A percentile compares a stretch with the other conserved stretches of the same genome.
Conservation (phyloP, 345 rosid genomes). For the Ceriops zippeliana region DNA sequence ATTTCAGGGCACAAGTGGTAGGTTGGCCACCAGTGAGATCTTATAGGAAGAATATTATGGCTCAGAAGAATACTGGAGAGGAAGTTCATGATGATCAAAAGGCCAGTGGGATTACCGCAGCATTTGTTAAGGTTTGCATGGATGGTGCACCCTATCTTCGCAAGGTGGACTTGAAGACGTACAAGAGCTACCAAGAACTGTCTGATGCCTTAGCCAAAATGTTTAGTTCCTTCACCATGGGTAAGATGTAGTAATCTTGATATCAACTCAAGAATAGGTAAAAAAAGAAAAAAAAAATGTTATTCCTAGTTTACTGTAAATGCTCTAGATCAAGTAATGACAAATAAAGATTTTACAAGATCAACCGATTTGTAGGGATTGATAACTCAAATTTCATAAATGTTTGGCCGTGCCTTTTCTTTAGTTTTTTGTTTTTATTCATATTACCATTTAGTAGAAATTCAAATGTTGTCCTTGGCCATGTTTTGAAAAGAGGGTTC, state of each 20-base stretch:
- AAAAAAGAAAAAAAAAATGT: neutral
- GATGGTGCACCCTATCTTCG: conserved; percentile 97
- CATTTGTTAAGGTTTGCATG: conserved; percentile 93
- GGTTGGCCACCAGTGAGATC: conserved; percentile 98
- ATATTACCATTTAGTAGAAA: too few species aligned
- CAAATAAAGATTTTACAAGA: too few species aligned
- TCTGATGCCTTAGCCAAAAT: conserved; percentile 87
- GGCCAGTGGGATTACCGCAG: conserved; percentile 36
- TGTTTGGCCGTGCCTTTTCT: too few species aligned
- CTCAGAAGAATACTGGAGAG: conserved; percentile 46
- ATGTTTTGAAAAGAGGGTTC: too few species aligned
- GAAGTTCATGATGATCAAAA: conserved; percentile 19
- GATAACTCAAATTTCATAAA: too few species aligned
- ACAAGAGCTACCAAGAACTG: conserved; percentile 75
- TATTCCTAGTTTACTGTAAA: too few species aligned
- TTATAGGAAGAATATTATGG: conserved; percentile 84
- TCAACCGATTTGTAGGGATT: too few species aligned
- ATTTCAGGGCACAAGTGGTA: conserved; percentile 72
- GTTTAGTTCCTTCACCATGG: conserved; percentile 98
- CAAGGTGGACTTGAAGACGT: conserved; percentile 90
- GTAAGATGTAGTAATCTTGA: conserved; percentile 27
- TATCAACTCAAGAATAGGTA: neutral
- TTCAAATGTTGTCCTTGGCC: too few species aligned
- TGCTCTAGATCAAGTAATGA: too few species aligned
- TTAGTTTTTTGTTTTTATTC: too few species aligned